These are phyloP conservation scores for Trichoderma cornu-damae DNA, from an alignment of 2,329 filamentous ascomycete genomes.

Conservation along the genomic window DNA sequence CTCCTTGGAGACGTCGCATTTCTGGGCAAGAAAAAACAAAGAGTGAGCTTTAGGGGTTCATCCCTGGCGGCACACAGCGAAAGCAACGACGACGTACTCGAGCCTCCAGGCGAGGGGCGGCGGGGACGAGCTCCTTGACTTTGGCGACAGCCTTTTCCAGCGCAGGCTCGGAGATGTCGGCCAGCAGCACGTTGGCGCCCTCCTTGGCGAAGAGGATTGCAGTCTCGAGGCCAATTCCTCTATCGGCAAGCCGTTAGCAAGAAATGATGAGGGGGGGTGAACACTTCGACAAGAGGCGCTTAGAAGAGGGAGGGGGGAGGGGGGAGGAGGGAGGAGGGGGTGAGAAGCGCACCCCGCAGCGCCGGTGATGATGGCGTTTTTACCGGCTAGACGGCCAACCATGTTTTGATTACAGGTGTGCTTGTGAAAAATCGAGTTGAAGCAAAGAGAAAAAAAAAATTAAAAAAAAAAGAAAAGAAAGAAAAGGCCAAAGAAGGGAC, in stretches of 20 bases:
- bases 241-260: conserved; percentile 32
- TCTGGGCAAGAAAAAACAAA: conserved; percentile 25
- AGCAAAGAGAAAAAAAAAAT: background rate
- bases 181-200: conserved; percentile 78
- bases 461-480: background rate
- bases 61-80: background rate
- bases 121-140: conserved; percentile 65
- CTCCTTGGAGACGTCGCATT: conserved; percentile 80
- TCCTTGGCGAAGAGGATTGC: conserved; percentile 84
- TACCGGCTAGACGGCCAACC: conserved; percentile 51
- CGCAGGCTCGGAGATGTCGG: conserved; percentile 74
- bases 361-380: conserved; percentile 71
- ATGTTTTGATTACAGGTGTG: conserved; percentile 18
- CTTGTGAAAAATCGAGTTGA: background rate
- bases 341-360: conserved; percentile 65
- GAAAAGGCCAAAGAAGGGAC: no score
- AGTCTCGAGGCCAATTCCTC: conserved; percentile 91
- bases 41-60: background rate
- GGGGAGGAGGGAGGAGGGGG: background rate
- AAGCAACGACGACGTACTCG: conserved; percentile 35
- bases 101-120: conserved; percentile 56
- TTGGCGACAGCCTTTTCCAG: conserved; percentile 72
- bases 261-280: no score
- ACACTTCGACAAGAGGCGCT: background rate
- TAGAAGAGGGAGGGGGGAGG: no score